Evolutionary conservation across 2,329 filamentous ascomycete species (phyloP).

Genomic region (Orbilia quercus): DNA sequence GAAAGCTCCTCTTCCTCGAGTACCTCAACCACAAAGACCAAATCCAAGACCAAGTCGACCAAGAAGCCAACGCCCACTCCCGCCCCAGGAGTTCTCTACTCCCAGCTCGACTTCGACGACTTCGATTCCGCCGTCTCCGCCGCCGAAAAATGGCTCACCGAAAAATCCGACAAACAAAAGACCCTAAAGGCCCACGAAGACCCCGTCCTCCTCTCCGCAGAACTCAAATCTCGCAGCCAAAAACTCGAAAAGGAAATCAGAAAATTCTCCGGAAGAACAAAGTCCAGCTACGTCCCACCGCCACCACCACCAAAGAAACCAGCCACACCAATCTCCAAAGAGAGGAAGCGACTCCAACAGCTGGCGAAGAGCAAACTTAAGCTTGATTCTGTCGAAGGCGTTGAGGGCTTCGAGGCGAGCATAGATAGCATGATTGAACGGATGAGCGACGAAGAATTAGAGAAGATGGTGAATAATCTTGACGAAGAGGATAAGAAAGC

Average conservation of each 20-base stretch:
- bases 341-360: slow-evolving; percentile 10
- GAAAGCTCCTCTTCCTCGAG: slow-evolving; percentile 59
- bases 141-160: slow-evolving; percentile 78
- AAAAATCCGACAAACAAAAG: slow-evolving; percentile 76
- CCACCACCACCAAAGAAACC: slow-evolving; percentile 32
- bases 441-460: slow-evolving; percentile 40
- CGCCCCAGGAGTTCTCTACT: slow-evolving; percentile 75
- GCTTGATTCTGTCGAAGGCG: slow-evolving; percentile 71
- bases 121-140: slow-evolving; percentile 73
- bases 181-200: slow-evolving; percentile 77
- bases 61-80: slow-evolving; percentile 63
- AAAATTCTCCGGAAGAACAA: slow-evolving; percentile 39
- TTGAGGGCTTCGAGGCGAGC: slow-evolving; percentile 79
- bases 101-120: slow-evolving; percentile 75
- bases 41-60: slow-evolving; percentile 61
- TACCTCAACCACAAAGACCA: slow-evolving; percentile 61
- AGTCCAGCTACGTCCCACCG: slow-evolving; percentile 35
- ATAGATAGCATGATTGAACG: slow-evolving; percentile 84
- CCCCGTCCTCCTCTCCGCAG: slow-evolving; percentile 77
- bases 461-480: slow-evolving; percentile 49
- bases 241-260: slow-evolving; percentile 38
- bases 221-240: slow-evolving; percentile 71
- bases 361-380: slow-evolving; percentile 20
- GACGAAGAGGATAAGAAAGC: slow-evolving; percentile 20
- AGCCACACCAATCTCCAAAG: slow-evolving; percentile 1